phyloP scores from a whole-genome alignment of 75 land plant species.

The Chamaecyparis obtusa region DNA sequence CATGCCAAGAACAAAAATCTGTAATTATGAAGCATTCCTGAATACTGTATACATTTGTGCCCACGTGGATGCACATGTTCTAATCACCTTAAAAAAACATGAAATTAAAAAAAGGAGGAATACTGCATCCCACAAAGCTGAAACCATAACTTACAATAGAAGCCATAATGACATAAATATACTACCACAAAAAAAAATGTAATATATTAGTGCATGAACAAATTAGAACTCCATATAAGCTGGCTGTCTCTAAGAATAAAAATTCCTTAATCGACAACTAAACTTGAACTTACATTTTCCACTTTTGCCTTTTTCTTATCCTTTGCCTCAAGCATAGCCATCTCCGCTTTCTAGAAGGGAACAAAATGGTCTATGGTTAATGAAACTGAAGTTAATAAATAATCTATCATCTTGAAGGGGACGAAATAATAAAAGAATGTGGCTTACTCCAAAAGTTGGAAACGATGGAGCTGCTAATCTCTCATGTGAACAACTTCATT shows the following conservation, averaged over 20 bases:
- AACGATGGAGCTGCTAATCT: background rate
- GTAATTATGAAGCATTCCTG: background rate
- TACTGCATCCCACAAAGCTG: background rate
- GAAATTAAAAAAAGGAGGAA: background rate
- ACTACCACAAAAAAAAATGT: background rate
- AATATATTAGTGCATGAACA: background rate
- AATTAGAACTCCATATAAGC: slow-evolving; percentile 11
- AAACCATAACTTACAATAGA: background rate
- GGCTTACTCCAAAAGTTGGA: background rate
- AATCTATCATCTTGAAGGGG: background rate
- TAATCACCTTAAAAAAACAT: background rate
- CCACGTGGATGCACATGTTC: background rate
- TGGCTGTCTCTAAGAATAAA: slow-evolving; percentile 3
- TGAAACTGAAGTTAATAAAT: background rate
- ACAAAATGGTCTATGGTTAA: background rate
- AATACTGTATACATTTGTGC: background rate
- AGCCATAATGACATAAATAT: background rate
- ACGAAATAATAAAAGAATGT: background rate
- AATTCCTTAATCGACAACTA: slow-evolving; percentile 4
- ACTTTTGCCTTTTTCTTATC: slow-evolving; percentile 38
- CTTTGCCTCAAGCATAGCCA: slow-evolving; percentile 84
- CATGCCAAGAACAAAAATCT: background rate
- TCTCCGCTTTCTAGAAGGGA: slow-evolving; percentile 69
- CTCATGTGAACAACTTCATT: background rate
- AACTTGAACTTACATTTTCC: slow-evolving; percentile 61